phyloP scores from a whole-genome alignment of 148 eudicot genomes.

The Fagopyrum homotropicum region DNA sequence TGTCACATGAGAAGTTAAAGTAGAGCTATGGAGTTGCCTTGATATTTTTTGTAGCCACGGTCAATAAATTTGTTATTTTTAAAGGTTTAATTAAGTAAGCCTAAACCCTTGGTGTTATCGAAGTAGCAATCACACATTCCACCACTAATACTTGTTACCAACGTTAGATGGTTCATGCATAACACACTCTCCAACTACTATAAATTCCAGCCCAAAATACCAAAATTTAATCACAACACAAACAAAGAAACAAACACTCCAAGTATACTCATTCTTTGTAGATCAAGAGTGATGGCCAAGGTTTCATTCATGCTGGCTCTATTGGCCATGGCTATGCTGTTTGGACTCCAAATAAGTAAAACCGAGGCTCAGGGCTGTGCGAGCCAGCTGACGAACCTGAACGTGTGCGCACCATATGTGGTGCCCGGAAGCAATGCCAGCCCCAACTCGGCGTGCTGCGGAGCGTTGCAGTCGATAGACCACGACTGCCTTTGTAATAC shows the following conservation, averaged over 20 bases:
- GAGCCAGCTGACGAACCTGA: conserved; percentile 33
- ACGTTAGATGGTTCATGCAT: not conserved
- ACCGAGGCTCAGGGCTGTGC: conserved; percentile 33
- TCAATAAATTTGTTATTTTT: too few relatives aligned
- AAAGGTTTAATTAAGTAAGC: too few relatives aligned
- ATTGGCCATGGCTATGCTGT: not conserved
- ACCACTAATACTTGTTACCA: not conserved
- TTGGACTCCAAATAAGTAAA: not conserved
- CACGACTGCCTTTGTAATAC: conserved; percentile 78
- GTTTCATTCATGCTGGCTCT: not conserved
- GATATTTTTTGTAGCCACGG: too few relatives aligned
- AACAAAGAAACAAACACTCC: not conserved
- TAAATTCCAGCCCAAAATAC: not conserved
- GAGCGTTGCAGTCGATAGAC: conserved; percentile 50
- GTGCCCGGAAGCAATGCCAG: conserved; percentile 38
- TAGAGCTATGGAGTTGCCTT: too few relatives aligned
- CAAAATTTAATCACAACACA: not conserved
- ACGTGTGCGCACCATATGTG: conserved; percentile 61
- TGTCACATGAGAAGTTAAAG: too few relatives aligned
- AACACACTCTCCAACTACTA: not conserved
- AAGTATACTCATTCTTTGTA: not conserved
- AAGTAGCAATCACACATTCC: conserved; percentile 4
- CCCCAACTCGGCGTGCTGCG: conserved; percentile 70
- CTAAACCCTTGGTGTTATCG: too few relatives aligned
- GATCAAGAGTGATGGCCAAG: not conserved